Evolutionary conservation across 2,329 filamentous ascomycete species (phyloP).

Genomic region (Hypocrella siamensis): DNA sequence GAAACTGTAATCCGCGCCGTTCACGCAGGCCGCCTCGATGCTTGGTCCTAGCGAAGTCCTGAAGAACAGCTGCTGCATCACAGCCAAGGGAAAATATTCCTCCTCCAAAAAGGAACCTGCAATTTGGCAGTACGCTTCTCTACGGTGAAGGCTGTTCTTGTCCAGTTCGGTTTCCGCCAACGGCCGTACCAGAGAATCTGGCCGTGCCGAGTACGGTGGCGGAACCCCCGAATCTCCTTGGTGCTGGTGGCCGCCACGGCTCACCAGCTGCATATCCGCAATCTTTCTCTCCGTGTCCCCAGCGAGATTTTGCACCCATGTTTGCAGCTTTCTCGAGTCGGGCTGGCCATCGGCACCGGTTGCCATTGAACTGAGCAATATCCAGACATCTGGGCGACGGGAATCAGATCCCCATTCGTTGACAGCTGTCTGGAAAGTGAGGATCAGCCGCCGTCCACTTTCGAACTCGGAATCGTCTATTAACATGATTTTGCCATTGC

Average conservation of each 20-base stretch:
- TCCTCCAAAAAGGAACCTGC: too few relatives aligned
- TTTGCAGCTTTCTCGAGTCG: constrained; percentile 29
- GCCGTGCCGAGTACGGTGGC: constrained; percentile 1
- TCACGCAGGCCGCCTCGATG: constrained; percentile 11
- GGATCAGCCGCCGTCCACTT: constrained; percentile 24
- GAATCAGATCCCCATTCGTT: constrained; percentile 16
- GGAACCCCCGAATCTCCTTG: neutral
- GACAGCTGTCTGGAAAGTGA: constrained; percentile 23
- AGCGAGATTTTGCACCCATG: constrained; percentile 38
- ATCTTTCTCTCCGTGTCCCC: constrained; percentile 29
- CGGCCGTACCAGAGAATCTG: constrained; percentile 3
- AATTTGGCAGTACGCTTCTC: too few relatives aligned
- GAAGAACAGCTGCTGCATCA: constrained; percentile 39
- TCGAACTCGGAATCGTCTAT: constrained; percentile 18
- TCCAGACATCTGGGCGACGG: constrained; percentile 29
- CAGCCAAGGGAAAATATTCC: constrained; percentile 28
- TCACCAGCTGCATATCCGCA: constrained; percentile 25
- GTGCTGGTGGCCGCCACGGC: constrained; percentile 13
- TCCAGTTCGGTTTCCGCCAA: neutral
- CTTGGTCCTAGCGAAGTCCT: constrained; percentile 26
- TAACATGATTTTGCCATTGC: constrained; percentile 14
- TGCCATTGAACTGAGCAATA: constrained; percentile 30
- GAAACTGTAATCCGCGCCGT: constrained; percentile 26
- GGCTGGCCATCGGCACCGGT: constrained; percentile 20
- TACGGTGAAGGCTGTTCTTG: too few relatives aligned